These are phyloP conservation scores for Aspergillus thermomutatus DNA, from an alignment of 2,329 filamentous ascomycete genomes.

Conservation along the genomic window DNA sequence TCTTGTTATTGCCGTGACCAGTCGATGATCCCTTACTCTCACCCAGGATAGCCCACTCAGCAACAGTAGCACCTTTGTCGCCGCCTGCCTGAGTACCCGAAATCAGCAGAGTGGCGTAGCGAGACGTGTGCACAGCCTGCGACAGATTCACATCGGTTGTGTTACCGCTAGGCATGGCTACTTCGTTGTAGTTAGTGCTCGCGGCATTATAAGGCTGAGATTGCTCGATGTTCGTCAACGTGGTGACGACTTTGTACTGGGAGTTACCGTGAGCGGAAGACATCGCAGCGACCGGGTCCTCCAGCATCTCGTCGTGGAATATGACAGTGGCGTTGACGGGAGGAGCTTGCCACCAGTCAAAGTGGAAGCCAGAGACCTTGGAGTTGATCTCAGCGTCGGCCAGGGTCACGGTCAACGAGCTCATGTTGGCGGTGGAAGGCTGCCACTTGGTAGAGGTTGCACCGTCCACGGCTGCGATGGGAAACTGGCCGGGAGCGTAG, in stretches of 20 bases:
- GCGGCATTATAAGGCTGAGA: conserved; percentile 37
- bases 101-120: conserved; percentile 44
- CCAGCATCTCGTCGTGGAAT: conserved; percentile 50
- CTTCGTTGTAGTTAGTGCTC: conserved; percentile 28
- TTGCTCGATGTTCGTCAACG: conserved; percentile 30
- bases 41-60: conserved; percentile 46
- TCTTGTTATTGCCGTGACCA: conserved; percentile 1
- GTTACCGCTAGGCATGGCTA: conserved; percentile 39
- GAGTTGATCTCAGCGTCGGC: conserved; percentile 34
- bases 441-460: conserved; percentile 66
- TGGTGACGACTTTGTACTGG: conserved; percentile 21
- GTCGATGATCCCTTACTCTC: neutral
- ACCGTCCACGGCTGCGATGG: conserved; percentile 64
- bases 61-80: conserved; percentile 45
- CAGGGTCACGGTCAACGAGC: conserved; percentile 57
- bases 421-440: conserved; percentile 50
- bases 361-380: conserved; percentile 46
- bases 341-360: conserved; percentile 60
- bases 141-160: conserved; percentile 40
- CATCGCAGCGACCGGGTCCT: conserved; percentile 9
- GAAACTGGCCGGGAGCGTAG: conserved; percentile 65
- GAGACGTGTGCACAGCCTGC: conserved; percentile 30
- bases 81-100: conserved; percentile 43
- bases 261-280: neutral
- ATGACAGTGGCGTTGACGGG: conserved; percentile 53